Base-by-base conservation (phyloP, 2,329 filamentous ascomycete genomes). In the Aspergillus arachidicola region DNA sequence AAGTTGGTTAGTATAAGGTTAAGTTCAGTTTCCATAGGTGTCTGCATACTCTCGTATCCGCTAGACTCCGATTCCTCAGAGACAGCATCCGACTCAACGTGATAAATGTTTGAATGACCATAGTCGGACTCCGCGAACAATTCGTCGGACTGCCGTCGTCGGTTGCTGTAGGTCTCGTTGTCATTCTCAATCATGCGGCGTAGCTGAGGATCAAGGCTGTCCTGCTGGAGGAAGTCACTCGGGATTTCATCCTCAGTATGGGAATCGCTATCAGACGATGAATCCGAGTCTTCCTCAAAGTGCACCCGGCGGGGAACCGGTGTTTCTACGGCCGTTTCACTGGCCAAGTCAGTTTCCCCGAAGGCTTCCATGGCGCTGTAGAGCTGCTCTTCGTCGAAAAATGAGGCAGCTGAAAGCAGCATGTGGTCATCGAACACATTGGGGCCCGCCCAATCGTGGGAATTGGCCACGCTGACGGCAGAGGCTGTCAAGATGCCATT, bases 201-300 rank as follows among this genome's bases (percentile, higher is more conserved):
- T 72, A 94, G 88, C 58, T 85, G 84, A 6, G 90, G 89, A 69
- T 93, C 91, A 6, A 94, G 82, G 19, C 86, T 84, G 72, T 87
- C 90, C 76, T 93, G 90, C 57, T 91, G 87, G 61, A 94, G 83
- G 75, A 94, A 94, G 63, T 94, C 88, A 73, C 93, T 88, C 1
- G 91, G 90, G 65, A 92, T 92, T 66, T 93, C 86, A 66, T 87
- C 86, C 64, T 86, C 76, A 0, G 75, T 77, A 60, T 77, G 75
- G 1, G 76, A 78, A 43, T 77, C 74, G 64, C 86, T 90, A 69
- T 92, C 89, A 61, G 89, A 79, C 16, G 77, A 86, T 57, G 89
- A 88, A 59, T 87, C 88, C 3, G 85, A 86, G 64, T 89, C 86
- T 59, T 78, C 75, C 68, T 83, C 80, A 71, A 95, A 95, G 71